Conservation (phyloP, 495 filamentous ascomycete genomes). For the Antarctomyces pellizariae region DNA sequence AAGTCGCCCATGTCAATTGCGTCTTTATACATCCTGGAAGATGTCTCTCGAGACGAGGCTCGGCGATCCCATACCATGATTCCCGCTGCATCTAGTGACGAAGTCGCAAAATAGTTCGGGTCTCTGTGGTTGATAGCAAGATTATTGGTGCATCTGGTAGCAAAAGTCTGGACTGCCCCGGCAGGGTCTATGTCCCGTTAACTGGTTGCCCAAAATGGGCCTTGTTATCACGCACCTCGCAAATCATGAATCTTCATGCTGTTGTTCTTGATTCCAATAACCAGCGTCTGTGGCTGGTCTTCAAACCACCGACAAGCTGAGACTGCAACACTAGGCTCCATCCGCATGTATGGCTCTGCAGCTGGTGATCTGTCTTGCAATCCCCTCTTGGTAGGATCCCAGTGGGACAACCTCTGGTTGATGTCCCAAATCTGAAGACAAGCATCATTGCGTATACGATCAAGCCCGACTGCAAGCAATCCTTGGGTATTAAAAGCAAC, state of each 20-base stretch:
- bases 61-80: slow-evolving; percentile 83
- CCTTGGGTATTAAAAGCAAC: slow-evolving; percentile 67
- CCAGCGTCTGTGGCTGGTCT: slow-evolving; percentile 58
- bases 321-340: slow-evolving; percentile 69
- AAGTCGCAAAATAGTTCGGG: slow-evolving; percentile 85
- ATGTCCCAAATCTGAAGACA: slow-evolving; percentile 91
- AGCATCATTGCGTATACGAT: slow-evolving; percentile 77
- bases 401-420: slow-evolving; percentile 33
- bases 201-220: slow-evolving; percentile 1
- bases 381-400: slow-evolving; percentile 13
- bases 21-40: slow-evolving; percentile 21
- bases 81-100: slow-evolving; percentile 34
- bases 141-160: slow-evolving; percentile 73
- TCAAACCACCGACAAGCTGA: slow-evolving; percentile 82
- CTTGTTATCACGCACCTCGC: slow-evolving; percentile 31
- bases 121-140: slow-evolving; percentile 74
- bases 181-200: slow-evolving; percentile 22
- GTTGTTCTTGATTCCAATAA: slow-evolving; percentile 66
- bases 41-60: slow-evolving; percentile 25
- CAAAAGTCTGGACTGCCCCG: slow-evolving; percentile 31
- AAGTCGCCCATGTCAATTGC: slow-evolving; percentile 23
- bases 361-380: slow-evolving; percentile 3
- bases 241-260: slow-evolving; percentile 80
- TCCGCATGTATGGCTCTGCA: slow-evolving; percentile 17
- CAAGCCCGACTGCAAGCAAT: slow-evolving; percentile 66